Conservation (phyloP, 345 rosid genomes). For the Arabidopsis thaliana region TAIR10.1 NC_003075.7:10291501-10292000, state of each 20-base stretch:
- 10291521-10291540: neutral
- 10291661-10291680: conserved; percentile 16
- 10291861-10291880: conserved; percentile 3
- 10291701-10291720: conserved; percentile 21
- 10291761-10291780: conserved; percentile 8
- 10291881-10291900: conserved; percentile 17
- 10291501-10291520: neutral
- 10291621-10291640: conserved; percentile 26
- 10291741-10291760: conserved; percentile 23
- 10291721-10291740: neutral
- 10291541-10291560: neutral
- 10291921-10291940: conserved; percentile 24
- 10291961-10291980: conserved; percentile 36
- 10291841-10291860: conserved; percentile 9
- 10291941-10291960: conserved; percentile 22
- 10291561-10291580: neutral
- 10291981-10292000: neutral
- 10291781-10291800: conserved; percentile 24
- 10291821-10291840: conserved; percentile 25
- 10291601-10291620: conserved; percentile 25
- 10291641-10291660: conserved; percentile 44
- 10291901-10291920: conserved; percentile 37
- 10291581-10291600: conserved; percentile 22
- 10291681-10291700: neutral
- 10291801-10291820: conserved; percentile 23